These are phyloP conservation scores for Vinca minor DNA, from an alignment of 257 asterid genomes.

Conservation along the genomic window DNA sequence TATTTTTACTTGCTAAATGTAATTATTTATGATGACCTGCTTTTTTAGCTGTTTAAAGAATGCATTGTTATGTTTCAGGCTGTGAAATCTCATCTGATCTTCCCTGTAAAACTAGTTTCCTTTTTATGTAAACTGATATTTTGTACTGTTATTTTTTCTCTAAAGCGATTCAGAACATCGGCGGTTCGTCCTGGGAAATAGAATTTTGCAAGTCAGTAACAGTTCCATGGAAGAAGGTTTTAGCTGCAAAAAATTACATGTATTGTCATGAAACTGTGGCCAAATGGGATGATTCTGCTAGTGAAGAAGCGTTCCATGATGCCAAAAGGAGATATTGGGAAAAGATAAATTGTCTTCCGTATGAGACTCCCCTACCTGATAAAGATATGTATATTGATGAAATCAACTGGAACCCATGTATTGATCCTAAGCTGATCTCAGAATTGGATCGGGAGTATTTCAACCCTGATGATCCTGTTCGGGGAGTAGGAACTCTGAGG, in stretches of 20 bases:
- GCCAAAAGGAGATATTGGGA: slow-evolving; percentile 75
- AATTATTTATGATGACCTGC: background rate
- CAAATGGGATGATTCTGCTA: slow-evolving; percentile 78
- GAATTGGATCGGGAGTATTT: slow-evolving; percentile 57
- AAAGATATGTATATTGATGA: slow-evolving; percentile 51
- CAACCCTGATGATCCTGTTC: slow-evolving; percentile 37
- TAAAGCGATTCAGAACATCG: slow-evolving; percentile 28
- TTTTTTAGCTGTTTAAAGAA: background rate
- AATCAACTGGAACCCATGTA: slow-evolving; percentile 64
- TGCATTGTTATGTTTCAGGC: background rate
- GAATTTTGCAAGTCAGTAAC: slow-evolving; percentile 57
- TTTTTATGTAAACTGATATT: no score
- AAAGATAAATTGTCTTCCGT: slow-evolving; percentile 42
- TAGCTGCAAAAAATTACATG: slow-evolving; percentile 62
- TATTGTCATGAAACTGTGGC: slow-evolving; percentile 54
- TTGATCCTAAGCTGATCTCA: slow-evolving; percentile 58
- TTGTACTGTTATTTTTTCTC: background rate
- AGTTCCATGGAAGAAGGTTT: slow-evolving; percentile 65
- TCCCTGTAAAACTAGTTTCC: background rate
- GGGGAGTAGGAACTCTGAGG: slow-evolving; percentile 18
- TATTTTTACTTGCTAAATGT: no score
- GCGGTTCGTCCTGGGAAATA: slow-evolving; percentile 71
- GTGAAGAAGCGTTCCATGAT: slow-evolving; percentile 54
- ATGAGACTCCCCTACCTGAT: slow-evolving; percentile 53
- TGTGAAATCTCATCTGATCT: background rate